Base-by-base conservation (phyloP, 192 early-diverging fungal species). In the Linderina pennispora region DNA sequence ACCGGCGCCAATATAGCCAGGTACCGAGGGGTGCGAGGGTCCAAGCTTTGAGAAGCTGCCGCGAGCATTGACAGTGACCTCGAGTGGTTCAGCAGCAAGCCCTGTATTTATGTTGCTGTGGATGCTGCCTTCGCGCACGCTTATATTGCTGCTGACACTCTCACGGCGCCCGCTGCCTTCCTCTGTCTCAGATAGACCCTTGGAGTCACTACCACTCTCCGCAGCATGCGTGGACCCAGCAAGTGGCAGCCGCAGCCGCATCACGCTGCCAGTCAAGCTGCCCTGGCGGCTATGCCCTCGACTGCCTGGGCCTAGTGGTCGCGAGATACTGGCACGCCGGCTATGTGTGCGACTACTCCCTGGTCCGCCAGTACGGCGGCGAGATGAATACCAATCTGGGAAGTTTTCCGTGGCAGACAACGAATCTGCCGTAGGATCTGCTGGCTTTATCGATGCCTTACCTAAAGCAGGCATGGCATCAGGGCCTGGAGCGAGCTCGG, bases 221-320 rank as follows among this genome's bases (percentile, higher is more conserved):
- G 28, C 28, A 31, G 36, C 14, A 34, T 14, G 14, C 8, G 42
- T 36, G 16, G 43, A 10, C 26, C 8, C 18, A 17, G 15, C 26
- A 9, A 21, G 14, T 24, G 21, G 33, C 13, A 43, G 40, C 15
- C 39, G 43, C 16, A 20, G 45, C 37, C 0, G n/a, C 31, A 23
- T 11, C 11, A 24, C 22, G 32, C 36, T 23, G 31, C 55, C 63
- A 0, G 60, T 40, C 4, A 59, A 34, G 48, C 67, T 70, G 34
- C 67, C 60, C 11, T 45, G 60, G 14, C 60, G 55, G 44, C 67
- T 70, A 45, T 70, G 67, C 3, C 42, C 54, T 11, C 55, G 59
- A 7, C 58, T 62, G 7, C 21, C 44, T 6, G 45, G 25, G 1
- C 46, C 60, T 16, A 48, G 43, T 9, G 60, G 43, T 24, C 47